Conservation (phyloP, 179 eudicot genomes). For the Spergularia azorica region DNA sequence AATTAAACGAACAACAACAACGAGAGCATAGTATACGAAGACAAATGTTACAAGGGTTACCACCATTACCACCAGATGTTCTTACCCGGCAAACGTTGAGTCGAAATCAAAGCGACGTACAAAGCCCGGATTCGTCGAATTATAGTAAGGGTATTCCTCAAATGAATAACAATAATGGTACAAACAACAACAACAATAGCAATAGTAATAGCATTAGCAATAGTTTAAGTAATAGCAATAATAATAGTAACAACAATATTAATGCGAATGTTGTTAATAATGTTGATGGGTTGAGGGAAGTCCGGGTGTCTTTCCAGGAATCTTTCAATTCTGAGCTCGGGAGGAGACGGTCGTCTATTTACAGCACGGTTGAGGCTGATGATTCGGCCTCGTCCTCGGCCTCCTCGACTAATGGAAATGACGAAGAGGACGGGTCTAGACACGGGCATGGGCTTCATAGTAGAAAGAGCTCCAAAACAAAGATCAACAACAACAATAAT, state of each 20-base stretch:
- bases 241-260: constrained; percentile 1
- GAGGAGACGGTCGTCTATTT: constrained; percentile 13
- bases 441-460: constrained; percentile 3
- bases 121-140: constrained; percentile 29
- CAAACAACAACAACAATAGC: background rate
- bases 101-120: constrained; percentile 29
- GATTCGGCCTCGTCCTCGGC: constrained; percentile 14
- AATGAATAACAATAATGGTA: background rate
- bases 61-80: constrained; percentile 41
- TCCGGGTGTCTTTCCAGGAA: constrained; percentile 40
- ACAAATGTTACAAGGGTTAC: constrained; percentile 33
- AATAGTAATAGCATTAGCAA: constrained; percentile 7
- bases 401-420: background rate
- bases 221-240: background rate
- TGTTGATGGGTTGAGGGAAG: constrained; percentile 36
- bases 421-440: constrained; percentile 11
- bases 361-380: constrained; percentile 27
- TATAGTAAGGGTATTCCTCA: background rate
- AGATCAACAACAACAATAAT: background rate
- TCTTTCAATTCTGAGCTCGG: constrained; percentile 23
- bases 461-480: background rate
- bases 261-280: background rate
- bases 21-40: constrained; percentile 18
- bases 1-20: constrained; percentile 5
- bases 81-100: constrained; percentile 16